Percentiles rank a stretch among this genome's conserved stretches.
These are phyloP conservation scores for Phyllosticta paracitricarpa DNA, from an alignment of 2,329 filamentous ascomycete genomes.

Conservation along the genomic window DNA sequence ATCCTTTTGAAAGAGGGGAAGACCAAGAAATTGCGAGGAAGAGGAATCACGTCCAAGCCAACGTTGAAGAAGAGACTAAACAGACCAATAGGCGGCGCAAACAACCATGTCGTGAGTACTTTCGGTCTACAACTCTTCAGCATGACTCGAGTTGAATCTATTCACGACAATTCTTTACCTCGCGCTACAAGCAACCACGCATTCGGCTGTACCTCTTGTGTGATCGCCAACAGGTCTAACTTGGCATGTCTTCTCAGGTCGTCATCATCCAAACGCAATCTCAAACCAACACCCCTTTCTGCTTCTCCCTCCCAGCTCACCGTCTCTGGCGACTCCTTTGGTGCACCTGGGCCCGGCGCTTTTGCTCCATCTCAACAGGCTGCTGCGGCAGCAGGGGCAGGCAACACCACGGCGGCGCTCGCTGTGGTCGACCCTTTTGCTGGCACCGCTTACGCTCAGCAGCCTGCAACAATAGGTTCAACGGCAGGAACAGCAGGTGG, in stretches of 20 bases:
- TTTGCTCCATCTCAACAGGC: background rate
- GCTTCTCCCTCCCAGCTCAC: constrained; percentile 28
- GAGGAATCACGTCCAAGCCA: background rate
- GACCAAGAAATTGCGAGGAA: background rate
- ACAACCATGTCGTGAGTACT: constrained; percentile 9
- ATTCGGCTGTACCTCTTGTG: background rate
- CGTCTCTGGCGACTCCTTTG: constrained; percentile 15
- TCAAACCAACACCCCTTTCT: constrained; percentile 32
- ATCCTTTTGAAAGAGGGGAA: background rate
- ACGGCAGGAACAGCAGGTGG: background rate
- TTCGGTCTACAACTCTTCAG: background rate
- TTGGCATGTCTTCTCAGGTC: background rate
- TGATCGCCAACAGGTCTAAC: background rate
- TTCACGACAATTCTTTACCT: background rate
- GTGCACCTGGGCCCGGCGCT: background rate
- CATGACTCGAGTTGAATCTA: background rate
- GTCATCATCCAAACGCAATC: constrained; percentile 29
- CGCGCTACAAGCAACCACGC: background rate
- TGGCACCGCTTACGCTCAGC: constrained; percentile 1
- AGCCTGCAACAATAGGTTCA: background rate
- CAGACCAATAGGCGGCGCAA: background rate
- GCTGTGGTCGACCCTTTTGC: constrained; percentile 10
- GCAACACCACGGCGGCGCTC: constrained; percentile 12
- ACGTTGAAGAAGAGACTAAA: background rate
- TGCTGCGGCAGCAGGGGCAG: background rate